Conservation (phyloP, 176 grass and related monocot genomes). For the Rhynchospora pubera region DNA sequence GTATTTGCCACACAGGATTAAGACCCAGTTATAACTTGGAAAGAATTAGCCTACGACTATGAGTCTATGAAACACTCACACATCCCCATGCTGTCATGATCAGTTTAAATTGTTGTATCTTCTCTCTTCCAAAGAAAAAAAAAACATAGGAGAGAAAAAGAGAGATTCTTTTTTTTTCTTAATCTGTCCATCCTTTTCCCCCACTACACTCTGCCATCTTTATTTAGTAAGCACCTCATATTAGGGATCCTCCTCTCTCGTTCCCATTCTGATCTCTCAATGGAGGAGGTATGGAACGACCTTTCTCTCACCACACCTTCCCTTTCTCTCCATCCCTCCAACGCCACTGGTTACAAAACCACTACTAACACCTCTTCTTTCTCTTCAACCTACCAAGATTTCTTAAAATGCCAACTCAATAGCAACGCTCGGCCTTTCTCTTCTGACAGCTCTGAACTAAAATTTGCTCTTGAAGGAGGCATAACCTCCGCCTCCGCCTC, state of each 20-base stretch:
- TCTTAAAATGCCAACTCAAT: not conserved
- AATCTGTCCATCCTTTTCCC: not conserved
- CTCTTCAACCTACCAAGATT: not conserved
- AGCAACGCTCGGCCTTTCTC: not conserved
- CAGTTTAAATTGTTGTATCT: not conserved
- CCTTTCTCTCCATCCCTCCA: not conserved
- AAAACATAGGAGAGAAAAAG: not conserved
- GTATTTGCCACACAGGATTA: not conserved
- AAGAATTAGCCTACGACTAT: not conserved
- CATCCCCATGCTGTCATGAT: not conserved
- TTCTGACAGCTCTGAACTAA: not conserved
- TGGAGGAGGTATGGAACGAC: constrained; percentile 17
- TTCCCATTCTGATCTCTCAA: not conserved
- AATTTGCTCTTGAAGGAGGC: not conserved
- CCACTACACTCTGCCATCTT: not conserved
- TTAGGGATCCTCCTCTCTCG: too few relatives aligned
- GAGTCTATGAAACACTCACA: not conserved
- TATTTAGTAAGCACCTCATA: too few relatives aligned
- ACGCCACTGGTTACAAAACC: not conserved
- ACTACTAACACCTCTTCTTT: not conserved
- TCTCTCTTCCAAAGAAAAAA: not conserved
- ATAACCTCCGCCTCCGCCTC: not conserved
- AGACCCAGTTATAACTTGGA: not conserved
- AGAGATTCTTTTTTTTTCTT: not conserved
- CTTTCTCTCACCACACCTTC: constrained; percentile 9